Percentiles rank a stretch among this genome's conserved stretches.
phyloP scores from a whole-genome alignment of 2,329 filamentous ascomycete genomes.

The Trichoderma atrobrunneum region DNA sequence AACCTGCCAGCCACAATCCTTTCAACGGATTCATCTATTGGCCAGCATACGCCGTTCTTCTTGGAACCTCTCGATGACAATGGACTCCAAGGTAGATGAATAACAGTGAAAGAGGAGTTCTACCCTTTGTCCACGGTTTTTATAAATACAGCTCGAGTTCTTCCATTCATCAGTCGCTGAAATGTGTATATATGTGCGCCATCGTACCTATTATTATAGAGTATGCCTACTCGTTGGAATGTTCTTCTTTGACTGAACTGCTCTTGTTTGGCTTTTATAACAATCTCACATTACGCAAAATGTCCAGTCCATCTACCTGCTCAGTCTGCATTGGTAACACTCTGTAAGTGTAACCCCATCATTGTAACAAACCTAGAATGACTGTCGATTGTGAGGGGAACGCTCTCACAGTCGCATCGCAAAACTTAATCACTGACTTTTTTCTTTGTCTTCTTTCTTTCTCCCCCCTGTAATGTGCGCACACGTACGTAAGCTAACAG shows the following conservation, averaged over 20 bases:
- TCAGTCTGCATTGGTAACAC: not conserved
- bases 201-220: not conserved
- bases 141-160: not conserved
- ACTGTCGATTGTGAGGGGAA: not conserved
- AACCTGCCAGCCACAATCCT: not conserved
- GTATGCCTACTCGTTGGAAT: not conserved
- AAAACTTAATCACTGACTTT: not conserved
- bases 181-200: fast-evolving
- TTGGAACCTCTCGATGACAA: not conserved
- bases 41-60: not conserved
- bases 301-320: not conserved
- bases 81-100: not conserved
- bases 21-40: not conserved
- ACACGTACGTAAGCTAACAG: not conserved
- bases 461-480: fast-evolving
- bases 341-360: not conserved
- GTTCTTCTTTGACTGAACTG: not conserved
- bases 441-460: not conserved
- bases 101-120: not conserved
- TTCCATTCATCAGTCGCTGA: not conserved
- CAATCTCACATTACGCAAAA: not conserved
- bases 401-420: not conserved
- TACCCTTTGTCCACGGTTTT: not conserved
- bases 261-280: not conserved
- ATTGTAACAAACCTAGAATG: not conserved